phyloP scores from a whole-genome alignment of 2,329 filamentous ascomycete species.

The Talaromyces marneffei region DNA sequence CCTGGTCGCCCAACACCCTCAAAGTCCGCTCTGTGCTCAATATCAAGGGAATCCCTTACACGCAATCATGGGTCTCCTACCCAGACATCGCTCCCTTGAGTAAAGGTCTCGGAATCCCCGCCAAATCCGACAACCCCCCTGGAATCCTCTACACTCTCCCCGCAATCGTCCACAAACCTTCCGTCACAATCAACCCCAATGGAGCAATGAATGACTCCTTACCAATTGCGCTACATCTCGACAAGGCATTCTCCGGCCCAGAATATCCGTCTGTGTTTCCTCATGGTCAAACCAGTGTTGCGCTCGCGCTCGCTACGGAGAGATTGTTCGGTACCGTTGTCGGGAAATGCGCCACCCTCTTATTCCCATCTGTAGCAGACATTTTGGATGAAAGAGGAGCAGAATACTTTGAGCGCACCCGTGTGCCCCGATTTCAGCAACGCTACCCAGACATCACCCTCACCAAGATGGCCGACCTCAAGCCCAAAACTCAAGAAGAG shows the following conservation, averaged over 20 bases:
- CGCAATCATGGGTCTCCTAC: conserved; percentile 24
- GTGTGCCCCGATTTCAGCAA: conserved; percentile 21
- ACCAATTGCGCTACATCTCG: conserved; percentile 28
- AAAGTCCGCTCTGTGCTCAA: conserved; percentile 23
- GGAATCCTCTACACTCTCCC: conserved; percentile 28
- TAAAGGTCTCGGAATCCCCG: conserved; percentile 20
- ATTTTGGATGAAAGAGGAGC: conserved; percentile 25
- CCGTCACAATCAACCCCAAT: conserved; percentile 20
- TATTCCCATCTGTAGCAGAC: conserved; percentile 22
- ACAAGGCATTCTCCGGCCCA: conserved; percentile 25
- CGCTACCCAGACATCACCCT: conserved; percentile 13
- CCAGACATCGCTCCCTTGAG: conserved; percentile 27
- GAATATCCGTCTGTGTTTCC: conserved; percentile 27
- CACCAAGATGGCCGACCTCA: conserved; percentile 26
- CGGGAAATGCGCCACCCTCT: conserved; percentile 5
- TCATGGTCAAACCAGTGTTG: conserved; percentile 29
- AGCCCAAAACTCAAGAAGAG: conserved; percentile 20
- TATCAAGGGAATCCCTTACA: conserved; percentile 25
- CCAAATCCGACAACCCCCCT: conserved; percentile 11
- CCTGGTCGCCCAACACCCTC: conserved; percentile 27
- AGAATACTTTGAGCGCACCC: conserved; percentile 28
- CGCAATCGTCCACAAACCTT: conserved; percentile 26
- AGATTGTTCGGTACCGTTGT: conserved; percentile 15
- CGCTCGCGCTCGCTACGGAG: conserved; percentile 23
- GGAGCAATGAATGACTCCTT: conserved; percentile 31